A percentile compares a stretch with the other conserved stretches of the same genome.
These are phyloP conservation scores for Boletus pseudo-olivaceus DNA, from an alignment of 768 basidiomycete genomes.

Conservation along the genomic window DNA sequence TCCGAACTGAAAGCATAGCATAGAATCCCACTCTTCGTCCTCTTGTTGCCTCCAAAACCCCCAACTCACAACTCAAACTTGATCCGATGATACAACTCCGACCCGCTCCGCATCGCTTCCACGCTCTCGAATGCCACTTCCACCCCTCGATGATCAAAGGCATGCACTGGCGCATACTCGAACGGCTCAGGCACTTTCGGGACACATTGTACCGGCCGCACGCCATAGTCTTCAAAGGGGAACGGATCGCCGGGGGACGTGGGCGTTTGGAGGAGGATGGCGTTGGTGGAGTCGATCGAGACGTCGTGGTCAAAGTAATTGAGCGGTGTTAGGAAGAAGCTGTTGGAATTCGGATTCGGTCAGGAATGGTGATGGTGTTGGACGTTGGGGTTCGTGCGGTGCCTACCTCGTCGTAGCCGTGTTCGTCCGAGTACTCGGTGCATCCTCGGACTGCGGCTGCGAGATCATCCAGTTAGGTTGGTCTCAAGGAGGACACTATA, in stretches of 20 bases:
- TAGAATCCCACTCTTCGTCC: no score
- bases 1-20: no score
- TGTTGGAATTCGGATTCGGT: conserved; percentile 13
- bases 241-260: conserved; percentile 36
- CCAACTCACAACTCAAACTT: conserved; percentile 26
- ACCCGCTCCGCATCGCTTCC: conserved; percentile 39
- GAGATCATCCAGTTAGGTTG: not conserved
- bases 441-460: conserved; percentile 61
- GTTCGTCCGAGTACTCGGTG: conserved; percentile 58
- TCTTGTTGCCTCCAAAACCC: not conserved
- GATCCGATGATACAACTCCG: conserved; percentile 40
- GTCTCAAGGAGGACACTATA: not conserved
- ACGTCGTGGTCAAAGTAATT: conserved; percentile 66
- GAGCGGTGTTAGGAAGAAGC: conserved; percentile 57
- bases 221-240: conserved; percentile 51
- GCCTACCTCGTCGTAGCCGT: conserved; percentile 50
- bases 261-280: conserved; percentile 45
- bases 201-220: conserved; percentile 39
- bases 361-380: not conserved
- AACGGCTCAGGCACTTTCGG: conserved; percentile 38
- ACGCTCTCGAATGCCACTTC: conserved; percentile 25
- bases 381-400: not conserved
- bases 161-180: conserved; percentile 34
- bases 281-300: conserved; percentile 54
- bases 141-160: conserved; percentile 36